phyloP scores from a whole-genome alignment of 2,329 filamentous ascomycete species.

The Penicillium sclerotigenum region DNA sequence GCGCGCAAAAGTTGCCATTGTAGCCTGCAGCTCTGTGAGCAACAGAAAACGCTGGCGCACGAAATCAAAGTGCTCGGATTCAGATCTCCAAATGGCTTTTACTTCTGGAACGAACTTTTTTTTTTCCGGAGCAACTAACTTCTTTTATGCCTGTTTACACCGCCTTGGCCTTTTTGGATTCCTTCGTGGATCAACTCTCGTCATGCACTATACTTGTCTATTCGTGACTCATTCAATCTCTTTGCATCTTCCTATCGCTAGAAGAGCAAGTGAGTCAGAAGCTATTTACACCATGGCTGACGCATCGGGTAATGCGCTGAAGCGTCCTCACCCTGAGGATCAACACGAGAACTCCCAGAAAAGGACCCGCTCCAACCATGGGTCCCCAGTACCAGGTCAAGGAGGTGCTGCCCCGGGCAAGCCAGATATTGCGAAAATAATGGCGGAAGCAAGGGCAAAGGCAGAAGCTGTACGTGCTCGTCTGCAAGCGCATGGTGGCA shows the following conservation, averaged over 20 bases:
- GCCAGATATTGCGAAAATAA: conserved; percentile 47
- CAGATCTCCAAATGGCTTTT: conserved; percentile 24
- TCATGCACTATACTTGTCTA: background rate
- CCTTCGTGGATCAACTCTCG: conserved; percentile 5
- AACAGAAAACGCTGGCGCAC: conserved; percentile 34
- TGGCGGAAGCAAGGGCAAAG: conserved; percentile 49
- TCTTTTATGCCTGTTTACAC: conserved; percentile 38
- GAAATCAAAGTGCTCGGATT: conserved; percentile 28
- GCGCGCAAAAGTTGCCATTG: conserved; percentile 56
- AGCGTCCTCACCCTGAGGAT: conserved; percentile 50
- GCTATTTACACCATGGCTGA: conserved; percentile 40
- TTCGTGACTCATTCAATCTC: background rate
- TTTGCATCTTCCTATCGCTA: background rate
- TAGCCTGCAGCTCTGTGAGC: conserved; percentile 35
- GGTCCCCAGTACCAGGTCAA: conserved; percentile 44
- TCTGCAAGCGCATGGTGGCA: conserved; percentile 40
- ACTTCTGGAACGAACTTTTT: conserved; percentile 36
- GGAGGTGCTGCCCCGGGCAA: conserved; percentile 35
- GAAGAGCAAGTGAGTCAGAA: conserved; percentile 9
- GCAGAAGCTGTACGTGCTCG: conserved; percentile 49
- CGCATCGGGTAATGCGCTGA: conserved; percentile 43
- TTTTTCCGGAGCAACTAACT: conserved; percentile 20
- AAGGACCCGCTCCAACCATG: conserved; percentile 50
- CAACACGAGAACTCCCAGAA: conserved; percentile 47
- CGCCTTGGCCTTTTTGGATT: conserved; percentile 26